phyloP scores from a whole-genome alignment of 129 eudicot species.

The Flaveria ramosissima region DNA sequence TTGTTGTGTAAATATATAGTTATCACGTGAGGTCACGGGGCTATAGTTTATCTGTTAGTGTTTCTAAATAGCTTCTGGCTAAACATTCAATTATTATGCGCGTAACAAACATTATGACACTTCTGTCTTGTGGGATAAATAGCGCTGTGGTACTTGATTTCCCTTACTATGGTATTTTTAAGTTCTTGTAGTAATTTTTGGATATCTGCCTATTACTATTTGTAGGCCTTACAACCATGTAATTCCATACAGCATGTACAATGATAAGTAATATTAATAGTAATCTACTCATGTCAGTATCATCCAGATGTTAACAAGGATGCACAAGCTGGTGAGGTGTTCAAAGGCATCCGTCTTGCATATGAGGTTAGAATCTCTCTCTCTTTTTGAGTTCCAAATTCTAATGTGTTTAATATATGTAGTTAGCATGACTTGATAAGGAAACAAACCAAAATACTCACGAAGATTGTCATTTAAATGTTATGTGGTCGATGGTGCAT shows the following conservation, averaged over 20 bases:
- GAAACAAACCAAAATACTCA: neutral
- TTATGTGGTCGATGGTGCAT: neutral
- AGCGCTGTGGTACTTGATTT: neutral
- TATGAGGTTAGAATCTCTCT: slow-evolving; percentile 61
- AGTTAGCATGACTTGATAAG: neutral
- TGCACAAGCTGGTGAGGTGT: slow-evolving; percentile 64
- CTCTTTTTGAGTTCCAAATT: neutral
- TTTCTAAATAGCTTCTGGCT: neutral
- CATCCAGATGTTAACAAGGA: slow-evolving; percentile 98
- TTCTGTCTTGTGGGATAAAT: neutral
- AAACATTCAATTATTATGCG: neutral
- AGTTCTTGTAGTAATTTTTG: neutral
- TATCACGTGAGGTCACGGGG: neutral
- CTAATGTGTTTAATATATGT: neutral
- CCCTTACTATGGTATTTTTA: neutral
- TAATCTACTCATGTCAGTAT: slow-evolving; percentile 51
- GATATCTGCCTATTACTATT: neutral
- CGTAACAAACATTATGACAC: neutral
- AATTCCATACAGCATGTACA: neutral
- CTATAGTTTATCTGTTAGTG: neutral
- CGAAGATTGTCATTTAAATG: neutral
- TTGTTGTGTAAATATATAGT: neutral
- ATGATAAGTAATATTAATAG: neutral
- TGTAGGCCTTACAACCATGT: neutral
- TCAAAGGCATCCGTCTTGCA: slow-evolving; percentile 74